phyloP scores from a whole-genome alignment of 169 alveolate genomes.

The Plasmodium adleri region DNA sequence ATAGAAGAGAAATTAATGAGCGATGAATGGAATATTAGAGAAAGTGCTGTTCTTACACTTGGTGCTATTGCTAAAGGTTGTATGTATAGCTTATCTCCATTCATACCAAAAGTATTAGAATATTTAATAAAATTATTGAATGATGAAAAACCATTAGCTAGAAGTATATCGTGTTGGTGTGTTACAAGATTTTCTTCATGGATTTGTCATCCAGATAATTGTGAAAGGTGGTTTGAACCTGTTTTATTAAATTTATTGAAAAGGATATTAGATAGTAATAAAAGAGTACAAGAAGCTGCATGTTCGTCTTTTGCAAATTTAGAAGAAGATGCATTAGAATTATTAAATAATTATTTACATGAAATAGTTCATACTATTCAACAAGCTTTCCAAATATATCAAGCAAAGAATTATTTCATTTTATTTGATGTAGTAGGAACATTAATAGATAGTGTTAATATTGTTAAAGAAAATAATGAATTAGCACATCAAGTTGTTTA shows the following conservation, averaged over 20 bases:
- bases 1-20: constrained; percentile 88
- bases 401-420: constrained; percentile 86
- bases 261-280: constrained; percentile 90
- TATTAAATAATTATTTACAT: constrained; percentile 83
- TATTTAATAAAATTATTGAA: constrained; percentile 84
- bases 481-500: constrained; percentile 73
- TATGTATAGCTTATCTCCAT: constrained; percentile 86
- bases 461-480: constrained; percentile 65
- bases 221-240: constrained; percentile 76
- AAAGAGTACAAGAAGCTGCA: constrained; percentile 95
- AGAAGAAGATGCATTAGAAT: constrained; percentile 87
- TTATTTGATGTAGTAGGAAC: constrained; percentile 90
- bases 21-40: constrained; percentile 91
- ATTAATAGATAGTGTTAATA: constrained; percentile 81
- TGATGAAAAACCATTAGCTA: constrained; percentile 89
- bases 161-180: constrained; percentile 94
- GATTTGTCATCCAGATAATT: constrained; percentile 83
- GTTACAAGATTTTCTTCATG: constrained; percentile 90
- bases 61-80: constrained; percentile 95
- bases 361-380: constrained; percentile 83
- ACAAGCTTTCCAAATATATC: constrained; percentile 86
- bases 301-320: constrained; percentile 93
- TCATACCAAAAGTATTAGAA: constrained; percentile 88
- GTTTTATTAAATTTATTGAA: constrained; percentile 79
- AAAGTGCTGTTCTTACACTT: constrained; percentile 91